Evolutionary conservation across 2,329 filamentous ascomycete species (phyloP).

Genomic region (Monilinia laxa): DNA sequence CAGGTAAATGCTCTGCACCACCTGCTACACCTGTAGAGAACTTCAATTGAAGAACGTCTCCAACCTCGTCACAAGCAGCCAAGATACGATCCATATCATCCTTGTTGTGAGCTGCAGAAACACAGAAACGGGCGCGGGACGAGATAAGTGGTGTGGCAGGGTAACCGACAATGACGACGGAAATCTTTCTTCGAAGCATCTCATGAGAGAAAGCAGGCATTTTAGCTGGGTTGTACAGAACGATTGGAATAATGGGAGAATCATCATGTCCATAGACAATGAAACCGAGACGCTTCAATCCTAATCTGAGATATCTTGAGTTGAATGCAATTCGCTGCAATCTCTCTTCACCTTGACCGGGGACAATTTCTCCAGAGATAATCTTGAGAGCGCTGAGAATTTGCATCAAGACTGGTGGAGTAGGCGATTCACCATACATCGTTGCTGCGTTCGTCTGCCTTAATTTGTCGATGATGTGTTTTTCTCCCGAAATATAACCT

Average conservation of each 20-base stretch:
- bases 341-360: slow-evolving; percentile 92
- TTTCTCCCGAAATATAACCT: slow-evolving; percentile 88
- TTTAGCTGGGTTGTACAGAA: slow-evolving; percentile 98
- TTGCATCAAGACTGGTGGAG: slow-evolving; percentile 85
- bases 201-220: slow-evolving; percentile 98
- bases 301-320: slow-evolving; percentile 94
- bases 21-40: slow-evolving; percentile 96
- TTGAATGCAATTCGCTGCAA: slow-evolving; percentile 97
- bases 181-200: slow-evolving; percentile 97
- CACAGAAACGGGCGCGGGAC: slow-evolving; percentile 91
- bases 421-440: slow-evolving; percentile 81
- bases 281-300: slow-evolving; percentile 92
- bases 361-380: slow-evolving; percentile 82
- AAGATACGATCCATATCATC: slow-evolving; percentile 92
- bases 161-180: slow-evolving; percentile 95
- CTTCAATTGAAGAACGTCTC: slow-evolving; percentile 89
- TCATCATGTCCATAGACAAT: slow-evolving; percentile 98
- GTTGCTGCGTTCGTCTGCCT: slow-evolving; percentile 82
- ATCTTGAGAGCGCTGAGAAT: slow-evolving; percentile 84
- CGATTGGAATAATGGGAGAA: slow-evolving; percentile 90
- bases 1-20: slow-evolving; percentile 73
- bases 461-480: slow-evolving; percentile 89
- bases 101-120: slow-evolving; percentile 96
- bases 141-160: slow-evolving; percentile 94
- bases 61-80: slow-evolving; percentile 86